These are phyloP conservation scores for Aristolochia contorta DNA, from an alignment of 164 flowering plant genomes.

Conservation along the genomic window DNA sequence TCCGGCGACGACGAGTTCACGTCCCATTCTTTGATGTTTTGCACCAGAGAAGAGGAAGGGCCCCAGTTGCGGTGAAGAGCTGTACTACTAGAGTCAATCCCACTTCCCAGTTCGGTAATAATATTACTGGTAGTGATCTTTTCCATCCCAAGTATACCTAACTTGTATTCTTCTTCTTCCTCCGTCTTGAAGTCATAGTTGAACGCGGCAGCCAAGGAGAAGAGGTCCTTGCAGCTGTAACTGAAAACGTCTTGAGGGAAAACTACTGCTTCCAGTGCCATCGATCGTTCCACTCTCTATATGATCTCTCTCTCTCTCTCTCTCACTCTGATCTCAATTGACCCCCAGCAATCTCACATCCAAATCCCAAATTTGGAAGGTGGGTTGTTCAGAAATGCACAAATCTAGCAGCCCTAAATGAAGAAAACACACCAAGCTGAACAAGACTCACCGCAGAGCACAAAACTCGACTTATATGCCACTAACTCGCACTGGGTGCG, in stretches of 20 bases:
- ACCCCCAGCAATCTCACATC: background rate
- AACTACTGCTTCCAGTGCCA: conserved; percentile 67
- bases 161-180: conserved; percentile 13
- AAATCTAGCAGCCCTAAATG: conserved; percentile 4
- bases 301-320: background rate
- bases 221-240: conserved; percentile 29
- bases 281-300: conserved; percentile 13
- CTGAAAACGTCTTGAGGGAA: conserved; percentile 39
- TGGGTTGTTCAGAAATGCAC: background rate
- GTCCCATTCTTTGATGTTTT: conserved; percentile 29
- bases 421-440: conserved; percentile 1
- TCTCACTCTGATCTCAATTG: background rate
- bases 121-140: background rate
- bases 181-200: conserved; percentile 16
- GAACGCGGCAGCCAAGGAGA: conserved; percentile 15
- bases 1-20: conserved; percentile 21
- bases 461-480: conserved; percentile 7
- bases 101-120: conserved; percentile 7
- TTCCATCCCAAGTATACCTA: background rate
- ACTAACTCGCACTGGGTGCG: conserved; percentile 1
- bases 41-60: conserved; percentile 18
- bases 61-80: conserved; percentile 17
- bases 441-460: conserved; percentile 10
- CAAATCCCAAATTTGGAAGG: background rate
- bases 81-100: conserved; percentile 4